phyloP scores from a whole-genome alignment of 768 basidiomycete species.

The Infundibulicybe gibba region DNA sequence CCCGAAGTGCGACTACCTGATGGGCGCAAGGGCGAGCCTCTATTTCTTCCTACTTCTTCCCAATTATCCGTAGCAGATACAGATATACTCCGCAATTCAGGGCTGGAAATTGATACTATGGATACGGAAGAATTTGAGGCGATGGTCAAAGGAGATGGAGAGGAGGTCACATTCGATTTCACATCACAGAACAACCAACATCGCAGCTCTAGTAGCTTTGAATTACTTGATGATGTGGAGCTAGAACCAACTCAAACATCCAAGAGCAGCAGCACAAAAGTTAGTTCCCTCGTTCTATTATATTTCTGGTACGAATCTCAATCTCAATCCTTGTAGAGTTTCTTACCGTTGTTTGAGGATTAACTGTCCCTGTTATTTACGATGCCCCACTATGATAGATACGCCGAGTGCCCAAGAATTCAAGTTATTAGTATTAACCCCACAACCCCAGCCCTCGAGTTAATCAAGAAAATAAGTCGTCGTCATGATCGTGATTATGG shows the following conservation, averaged over 20 bases:
- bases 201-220: slow-evolving; percentile 25
- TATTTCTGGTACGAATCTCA: not conserved
- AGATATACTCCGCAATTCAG: slow-evolving; percentile 52
- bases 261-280: slow-evolving; percentile 27
- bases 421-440: too few species aligned
- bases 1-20: slow-evolving; percentile 18
- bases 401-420: too few species aligned
- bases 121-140: slow-evolving; percentile 54
- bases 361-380: slow-evolving; percentile 19
- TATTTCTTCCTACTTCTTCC: slow-evolving; percentile 46
- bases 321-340: slow-evolving; percentile 23
- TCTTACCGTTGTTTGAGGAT: slow-evolving; percentile 52
- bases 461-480: slow-evolving; percentile 15
- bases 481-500: slow-evolving; percentile 25
- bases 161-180: slow-evolving; percentile 44
- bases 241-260: slow-evolving; percentile 38
- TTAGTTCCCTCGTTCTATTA: not conserved
- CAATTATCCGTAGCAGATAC: slow-evolving; percentile 57
- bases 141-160: slow-evolving; percentile 57
- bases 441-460: not conserved
- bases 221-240: slow-evolving; percentile 30
- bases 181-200: slow-evolving; percentile 23
- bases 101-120: slow-evolving; percentile 69
- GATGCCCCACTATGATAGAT: too few species aligned
- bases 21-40: not conserved